A percentile compares a stretch with the other conserved stretches of the same genome.
These are phyloP conservation scores for Fusarium miscanthi DNA, from an alignment of 2,329 filamentous ascomycete species.

Conservation along the genomic window DNA sequence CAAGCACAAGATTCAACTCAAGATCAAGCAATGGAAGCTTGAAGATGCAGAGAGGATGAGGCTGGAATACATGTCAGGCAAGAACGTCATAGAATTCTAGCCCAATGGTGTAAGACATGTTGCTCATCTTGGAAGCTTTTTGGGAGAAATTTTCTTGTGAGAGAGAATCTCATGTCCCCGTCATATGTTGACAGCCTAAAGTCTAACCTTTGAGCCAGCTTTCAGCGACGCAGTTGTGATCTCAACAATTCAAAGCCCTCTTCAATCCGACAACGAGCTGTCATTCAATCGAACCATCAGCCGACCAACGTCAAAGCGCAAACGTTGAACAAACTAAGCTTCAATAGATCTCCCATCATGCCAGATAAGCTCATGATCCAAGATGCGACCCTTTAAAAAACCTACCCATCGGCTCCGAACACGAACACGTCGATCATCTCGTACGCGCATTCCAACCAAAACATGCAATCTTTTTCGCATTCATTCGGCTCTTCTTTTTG, in stretches of 20 bases:
- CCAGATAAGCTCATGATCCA: background rate
- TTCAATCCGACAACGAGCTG: background rate
- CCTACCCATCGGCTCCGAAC: background rate
- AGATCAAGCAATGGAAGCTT: conserved; percentile 13
- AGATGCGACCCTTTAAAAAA: background rate
- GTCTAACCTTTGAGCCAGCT: background rate
- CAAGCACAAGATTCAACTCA: conserved; percentile 1
- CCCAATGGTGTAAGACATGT: accelerated
- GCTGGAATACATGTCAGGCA: conserved; percentile 2
- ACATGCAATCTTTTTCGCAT: conserved; percentile 1
- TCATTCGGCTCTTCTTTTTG: background rate
- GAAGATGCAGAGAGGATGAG: conserved; percentile 15
- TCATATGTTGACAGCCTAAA: background rate
- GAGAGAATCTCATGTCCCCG: background rate
- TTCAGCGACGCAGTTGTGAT: background rate
- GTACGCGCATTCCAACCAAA: background rate
- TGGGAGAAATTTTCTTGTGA: background rate
- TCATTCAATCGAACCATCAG: background rate
- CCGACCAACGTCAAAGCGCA: background rate
- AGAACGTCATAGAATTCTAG: conserved; percentile 13
- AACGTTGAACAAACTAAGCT: background rate
- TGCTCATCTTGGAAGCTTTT: background rate
- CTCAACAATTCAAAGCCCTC: background rate
- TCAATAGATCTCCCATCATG: background rate
- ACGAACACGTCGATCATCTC: conserved; percentile 8